Base-by-base conservation (phyloP, 2,329 filamentous ascomycete genomes). In the Cladosporium sp. region DNA sequence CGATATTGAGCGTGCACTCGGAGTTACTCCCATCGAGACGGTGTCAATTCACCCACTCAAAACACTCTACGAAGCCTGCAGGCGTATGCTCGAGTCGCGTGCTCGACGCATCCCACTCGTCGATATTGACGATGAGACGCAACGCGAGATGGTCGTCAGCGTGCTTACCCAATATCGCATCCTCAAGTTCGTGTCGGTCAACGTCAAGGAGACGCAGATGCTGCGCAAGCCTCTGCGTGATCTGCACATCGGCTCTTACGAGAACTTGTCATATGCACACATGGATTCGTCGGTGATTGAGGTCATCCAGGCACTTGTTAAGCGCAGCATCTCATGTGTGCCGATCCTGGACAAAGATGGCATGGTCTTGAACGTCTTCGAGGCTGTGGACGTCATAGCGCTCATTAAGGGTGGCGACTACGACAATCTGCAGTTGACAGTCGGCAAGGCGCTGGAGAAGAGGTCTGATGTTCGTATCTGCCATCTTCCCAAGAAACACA, bases 141-240 rank as follows among this genome's bases (percentile, higher is more conserved):
- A 91, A 65, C 87, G 93, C 69, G 89, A 95, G 75, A 95, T 94
- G 80, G 93, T 99, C 21, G 91, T 99, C 67, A 97, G 93, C 73
- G 95, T 99, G 67, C 91, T 99, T 66, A 99, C 95, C 0, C 95
- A 99, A 78, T 99, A 99, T 79, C 91, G 96, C 66, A 98, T 99
- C 72, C 86, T 99, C 69, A 99, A 99, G 78, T 99, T 99, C 78
- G 96, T 99, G 68, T 93, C 95, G 12, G 94, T 99, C 79, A 99
- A 99, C 79, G 88, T 91, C 49, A 88, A 89, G 72, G 91, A 96
- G 76, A 97, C 94, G 5, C 90, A 96, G 72, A 86, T 93, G 75
- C 81, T 99, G 67, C 91, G 92, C 76, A 97, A 96, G 80, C 89
- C 92, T 11, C 84, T 99, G 65, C 87, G 88, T 67, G 93, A 97